Base-by-base conservation (phyloP, 352 stramenopile genomes). In the Blastocystis sp. region DNA sequence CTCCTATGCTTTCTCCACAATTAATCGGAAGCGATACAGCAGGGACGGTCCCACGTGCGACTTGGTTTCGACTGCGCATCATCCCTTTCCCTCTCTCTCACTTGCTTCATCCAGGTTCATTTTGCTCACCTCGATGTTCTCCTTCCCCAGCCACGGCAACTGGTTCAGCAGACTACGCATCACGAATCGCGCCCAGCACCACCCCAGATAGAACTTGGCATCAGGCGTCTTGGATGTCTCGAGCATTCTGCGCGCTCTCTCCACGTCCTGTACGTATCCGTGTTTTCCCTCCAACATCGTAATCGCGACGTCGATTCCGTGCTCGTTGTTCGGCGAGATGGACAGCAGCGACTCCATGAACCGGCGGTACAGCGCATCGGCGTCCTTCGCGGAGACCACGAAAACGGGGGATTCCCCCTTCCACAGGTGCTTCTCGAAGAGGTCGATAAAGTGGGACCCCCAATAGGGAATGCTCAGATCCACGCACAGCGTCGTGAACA, bases 371-470 rank as follows among this genome's bases (percentile, higher is more conserved):
- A 68, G 28, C 48, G 28, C 42, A 28, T 84, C 48, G 24, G 42
- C 57, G 3, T 74, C 40, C 1, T 1, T 74, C 64, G 34, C 28
- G 7, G 21, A 17, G 52, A 24, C 59, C 19, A 70, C 21, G 24
- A 68, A 84, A 28, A 42, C 34, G 43, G 74, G 48, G 21, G 42
- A 24, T 17, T 52, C 38, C 6, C 74, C 74, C 7, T 48, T 66
- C 52, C 57, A 68, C 40, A 84, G 40, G 6, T 43, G 54, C 42
- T 68, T 43, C 38, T 84, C 74, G n/a, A 84, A 84, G 14, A 84
- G 7, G 54, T 84, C 74, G n/a, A 84, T 84, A 38, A 84, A 57
- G 48, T 84, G 74, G 6, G 74, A 69, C 42, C 45, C 74, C 74
- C 74, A 84, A 42, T 84, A 84, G 17, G 74, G 74, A 14, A 84